These are phyloP conservation scores for Pleurotus platypus DNA, from an alignment of 768 basidiomycete genomes.

Conservation along the genomic window DNA sequence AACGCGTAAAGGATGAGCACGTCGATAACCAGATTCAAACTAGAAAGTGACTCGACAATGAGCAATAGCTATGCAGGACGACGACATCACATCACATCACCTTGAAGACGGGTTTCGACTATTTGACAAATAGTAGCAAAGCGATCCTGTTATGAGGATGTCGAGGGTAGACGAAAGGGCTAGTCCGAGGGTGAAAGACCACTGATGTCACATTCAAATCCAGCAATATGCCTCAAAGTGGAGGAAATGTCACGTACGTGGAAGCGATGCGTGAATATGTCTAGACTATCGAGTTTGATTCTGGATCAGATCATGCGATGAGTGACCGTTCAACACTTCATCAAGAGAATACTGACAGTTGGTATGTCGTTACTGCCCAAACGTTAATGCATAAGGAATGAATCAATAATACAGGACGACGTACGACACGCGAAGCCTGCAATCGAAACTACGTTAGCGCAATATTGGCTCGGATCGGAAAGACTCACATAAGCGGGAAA, in stretches of 20 bases:
- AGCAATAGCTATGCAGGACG: not conserved
- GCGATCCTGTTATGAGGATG: conserved; percentile 41
- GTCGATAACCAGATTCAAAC: conserved; percentile 45
- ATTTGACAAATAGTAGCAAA: conserved; percentile 38
- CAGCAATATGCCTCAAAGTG: conserved; percentile 10
- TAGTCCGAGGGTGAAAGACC: conserved; percentile 49
- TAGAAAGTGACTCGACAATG: conserved; percentile 11
- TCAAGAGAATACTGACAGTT: conserved; percentile 19
- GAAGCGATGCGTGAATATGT: conserved; percentile 13
- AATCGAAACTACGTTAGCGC: not conserved
- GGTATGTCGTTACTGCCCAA: conserved; percentile 20
- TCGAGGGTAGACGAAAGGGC: conserved; percentile 47
- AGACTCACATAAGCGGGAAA: conserved; percentile 25
- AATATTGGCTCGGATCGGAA: not conserved
- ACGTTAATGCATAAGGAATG: not conserved
- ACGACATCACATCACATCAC: conserved; percentile 15
- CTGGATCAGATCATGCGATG: conserved; percentile 15
- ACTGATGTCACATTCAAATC: conserved; percentile 21
- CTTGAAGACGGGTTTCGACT: conserved; percentile 36
- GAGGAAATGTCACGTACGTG: conserved; percentile 10
- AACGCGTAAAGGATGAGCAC: conserved; percentile 47
- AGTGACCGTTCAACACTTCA: not conserved
- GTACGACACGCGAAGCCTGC: conserved; percentile 13
- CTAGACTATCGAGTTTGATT: conserved; percentile 29
- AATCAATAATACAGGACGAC: not conserved